phyloP scores from a whole-genome alignment of 345 rosid species.

The Salix dunnii region DNA sequence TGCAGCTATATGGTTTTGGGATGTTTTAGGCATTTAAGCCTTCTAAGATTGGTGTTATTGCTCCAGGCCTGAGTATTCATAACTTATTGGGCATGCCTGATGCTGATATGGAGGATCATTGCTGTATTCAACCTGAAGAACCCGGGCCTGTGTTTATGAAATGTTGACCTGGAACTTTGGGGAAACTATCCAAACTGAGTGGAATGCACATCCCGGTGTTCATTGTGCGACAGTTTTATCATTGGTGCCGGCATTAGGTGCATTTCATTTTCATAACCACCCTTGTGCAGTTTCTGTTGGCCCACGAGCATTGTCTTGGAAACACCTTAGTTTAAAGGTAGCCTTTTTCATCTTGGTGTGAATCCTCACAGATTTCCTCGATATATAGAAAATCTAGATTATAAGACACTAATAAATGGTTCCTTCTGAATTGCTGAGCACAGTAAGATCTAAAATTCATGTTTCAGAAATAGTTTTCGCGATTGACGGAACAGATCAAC shows the following conservation, averaged over 20 bases:
- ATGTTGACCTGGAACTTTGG: neutral
- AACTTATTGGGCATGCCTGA: neutral
- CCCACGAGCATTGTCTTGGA: neutral
- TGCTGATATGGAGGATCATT: too few relatives aligned
- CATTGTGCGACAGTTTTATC: neutral
- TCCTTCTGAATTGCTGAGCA: neutral
- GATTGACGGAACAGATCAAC: neutral
- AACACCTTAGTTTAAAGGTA: neutral
- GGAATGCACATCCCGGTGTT: neutral
- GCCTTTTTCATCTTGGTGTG: neutral
- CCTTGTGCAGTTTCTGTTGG: neutral
- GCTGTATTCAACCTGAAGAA: too few relatives aligned
- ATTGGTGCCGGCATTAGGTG: neutral
- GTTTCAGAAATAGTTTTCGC: neutral
- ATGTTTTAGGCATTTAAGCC: neutral
- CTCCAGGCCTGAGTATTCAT: neutral
- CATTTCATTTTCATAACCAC: neutral
- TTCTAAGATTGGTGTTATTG: neutral
- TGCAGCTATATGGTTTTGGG: neutral
- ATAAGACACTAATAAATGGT: too few relatives aligned
- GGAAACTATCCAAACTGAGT: neutral
- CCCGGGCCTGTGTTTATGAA: neutral
- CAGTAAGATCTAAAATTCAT: neutral
- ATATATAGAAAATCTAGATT: neutral
- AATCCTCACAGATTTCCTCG: neutral